Evolutionary conservation across 2,329 filamentous ascomycete species (phyloP), one percentile per base, ranked within the genome.

Genomic region (Colletotrichum magnum): DNA sequence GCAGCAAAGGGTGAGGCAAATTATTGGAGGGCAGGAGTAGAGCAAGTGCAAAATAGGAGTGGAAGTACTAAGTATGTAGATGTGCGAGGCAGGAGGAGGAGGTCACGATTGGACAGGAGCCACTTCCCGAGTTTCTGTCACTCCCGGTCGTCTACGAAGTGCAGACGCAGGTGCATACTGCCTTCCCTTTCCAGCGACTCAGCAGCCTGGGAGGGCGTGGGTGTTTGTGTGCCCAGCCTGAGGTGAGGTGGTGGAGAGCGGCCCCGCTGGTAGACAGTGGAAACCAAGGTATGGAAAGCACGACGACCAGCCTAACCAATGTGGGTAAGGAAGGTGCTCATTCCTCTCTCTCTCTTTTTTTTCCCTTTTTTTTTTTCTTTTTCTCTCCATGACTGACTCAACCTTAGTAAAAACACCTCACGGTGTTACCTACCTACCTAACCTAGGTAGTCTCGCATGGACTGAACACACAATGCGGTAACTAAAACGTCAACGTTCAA

Each of bases 181-280:
- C 58, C 58, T 60, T 60, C 58, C 58, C 47, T 24, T 51, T 60
- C 47, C 28, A 50, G 58, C 41, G 58, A 60, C 21, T 24, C 21
- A 24, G 21, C 21, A 24, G 21, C 21, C 21, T 24, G 21, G 21
- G 21, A 24, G 21, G 21, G 21, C 21, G 21, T 24, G 21, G 21
- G 21, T 24, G 21, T 24, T 24, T 24, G 21, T 18, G 47, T 41
- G 58, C 21, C 28, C 47, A 52, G 32, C 18, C 45, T 52, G 32
- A 36, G 32, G 32, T 36, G 32, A 36, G 32, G 32, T 36, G 47
- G 58, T 60, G 58, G 58, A 60, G 58, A 60, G 58, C 58, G 47
- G 47, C 58, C 58, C 58, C 58, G 18, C 47, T 36, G 45, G 58
- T 60, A 45, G 58, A 60, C 47, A 60, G 45, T 60, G 58, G 48